Conservation (phyloP, 208 protist genomes). For the Trypanosoma platydactyli region DNA sequence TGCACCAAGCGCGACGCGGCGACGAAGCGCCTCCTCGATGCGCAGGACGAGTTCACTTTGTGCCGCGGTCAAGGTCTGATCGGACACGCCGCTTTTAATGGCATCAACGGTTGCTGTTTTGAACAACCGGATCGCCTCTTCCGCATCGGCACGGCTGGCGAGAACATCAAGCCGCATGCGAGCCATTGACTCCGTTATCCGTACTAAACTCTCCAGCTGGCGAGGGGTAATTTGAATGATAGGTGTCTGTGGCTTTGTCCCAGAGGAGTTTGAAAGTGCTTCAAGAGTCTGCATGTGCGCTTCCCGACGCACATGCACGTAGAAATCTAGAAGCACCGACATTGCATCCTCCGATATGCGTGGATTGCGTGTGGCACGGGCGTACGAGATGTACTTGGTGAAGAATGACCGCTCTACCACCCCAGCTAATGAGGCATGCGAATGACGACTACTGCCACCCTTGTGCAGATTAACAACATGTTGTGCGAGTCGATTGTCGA, state of each 20-base stretch:
- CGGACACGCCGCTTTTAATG: slow-evolving; percentile 76
- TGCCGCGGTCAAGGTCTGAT: slow-evolving; percentile 78
- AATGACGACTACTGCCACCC: slow-evolving; percentile 55
- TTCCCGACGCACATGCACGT: slow-evolving; percentile 92
- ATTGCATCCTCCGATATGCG: slow-evolving; percentile 92
- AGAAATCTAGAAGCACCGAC: slow-evolving; percentile 94
- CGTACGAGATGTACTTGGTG: slow-evolving; percentile 96
- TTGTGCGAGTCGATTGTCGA: slow-evolving; percentile 92
- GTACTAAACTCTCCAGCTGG: slow-evolving; percentile 94
- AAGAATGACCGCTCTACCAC: slow-evolving; percentile 83
- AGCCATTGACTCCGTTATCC: slow-evolving; percentile 97
- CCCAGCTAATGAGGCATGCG: slow-evolving; percentile 37
- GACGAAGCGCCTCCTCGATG: slow-evolving; percentile 84
- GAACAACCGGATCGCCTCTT: slow-evolving; percentile 96
- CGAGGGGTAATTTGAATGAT: slow-evolving; percentile 97
- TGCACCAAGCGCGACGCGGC: slow-evolving; percentile 77
- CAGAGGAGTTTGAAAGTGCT: slow-evolving; percentile 36
- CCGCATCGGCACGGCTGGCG: slow-evolving; percentile 89
- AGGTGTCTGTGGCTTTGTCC: slow-evolving; percentile 35
- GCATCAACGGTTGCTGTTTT: slow-evolving; percentile 94
- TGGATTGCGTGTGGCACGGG: slow-evolving; percentile 84
- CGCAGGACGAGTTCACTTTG: slow-evolving; percentile 83
- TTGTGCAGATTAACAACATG: slow-evolving; percentile 97
- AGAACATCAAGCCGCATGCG: slow-evolving; percentile 93
- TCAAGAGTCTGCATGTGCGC: slow-evolving; percentile 79